Evolutionary conservation across 2,329 filamentous ascomycete species (phyloP).

Genomic region (Phymatotrichopsis omnivora): DNA sequence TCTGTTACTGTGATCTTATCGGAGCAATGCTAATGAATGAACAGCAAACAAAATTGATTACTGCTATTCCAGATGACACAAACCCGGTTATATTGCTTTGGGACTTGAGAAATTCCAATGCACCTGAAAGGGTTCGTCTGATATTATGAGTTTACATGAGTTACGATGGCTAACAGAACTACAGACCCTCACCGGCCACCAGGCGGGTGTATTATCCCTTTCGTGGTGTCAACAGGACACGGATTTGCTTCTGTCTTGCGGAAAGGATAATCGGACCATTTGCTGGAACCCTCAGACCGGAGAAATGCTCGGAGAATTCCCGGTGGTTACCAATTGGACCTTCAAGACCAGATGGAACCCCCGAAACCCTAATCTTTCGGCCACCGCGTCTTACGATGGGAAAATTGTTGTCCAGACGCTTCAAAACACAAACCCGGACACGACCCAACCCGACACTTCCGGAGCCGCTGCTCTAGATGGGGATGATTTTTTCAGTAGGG

Average conservation of each 20-base stretch:
- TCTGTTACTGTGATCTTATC: slow-evolving; percentile 19
- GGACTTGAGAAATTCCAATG: slow-evolving; percentile 93
- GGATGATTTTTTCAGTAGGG: slow-evolving; percentile 93
- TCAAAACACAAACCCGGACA: slow-evolving; percentile 78
- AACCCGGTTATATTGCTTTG: slow-evolving; percentile 82
- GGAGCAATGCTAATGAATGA: slow-evolving; percentile 15
- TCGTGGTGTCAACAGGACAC: slow-evolving; percentile 93
- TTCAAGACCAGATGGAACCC: slow-evolving; percentile 94
- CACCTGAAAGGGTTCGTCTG: slow-evolving; percentile 55
- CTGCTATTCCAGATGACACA: slow-evolving; percentile 79
- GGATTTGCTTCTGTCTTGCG: slow-evolving; percentile 79
- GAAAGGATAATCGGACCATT: slow-evolving; percentile 91
- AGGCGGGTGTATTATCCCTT: slow-evolving; percentile 83
- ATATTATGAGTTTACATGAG: neutral
- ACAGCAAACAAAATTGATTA: slow-evolving; percentile 77
- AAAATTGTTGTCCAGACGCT: slow-evolving; percentile 90
- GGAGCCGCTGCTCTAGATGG: slow-evolving; percentile 57
- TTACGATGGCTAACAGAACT: slow-evolving; percentile 14
- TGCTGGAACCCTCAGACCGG: slow-evolving; percentile 95
- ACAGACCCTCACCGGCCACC: slow-evolving; percentile 76
- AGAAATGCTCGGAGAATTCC: slow-evolving; percentile 79
- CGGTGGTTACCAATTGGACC: slow-evolving; percentile 98
- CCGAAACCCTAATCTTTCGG: slow-evolving; percentile 80
- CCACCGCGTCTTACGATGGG: slow-evolving; percentile 93
- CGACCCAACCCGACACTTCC: slow-evolving; percentile 45